phyloP scores from a whole-genome alignment of 2,329 filamentous ascomycete species.

The Fusarium xylarioides region DNA sequence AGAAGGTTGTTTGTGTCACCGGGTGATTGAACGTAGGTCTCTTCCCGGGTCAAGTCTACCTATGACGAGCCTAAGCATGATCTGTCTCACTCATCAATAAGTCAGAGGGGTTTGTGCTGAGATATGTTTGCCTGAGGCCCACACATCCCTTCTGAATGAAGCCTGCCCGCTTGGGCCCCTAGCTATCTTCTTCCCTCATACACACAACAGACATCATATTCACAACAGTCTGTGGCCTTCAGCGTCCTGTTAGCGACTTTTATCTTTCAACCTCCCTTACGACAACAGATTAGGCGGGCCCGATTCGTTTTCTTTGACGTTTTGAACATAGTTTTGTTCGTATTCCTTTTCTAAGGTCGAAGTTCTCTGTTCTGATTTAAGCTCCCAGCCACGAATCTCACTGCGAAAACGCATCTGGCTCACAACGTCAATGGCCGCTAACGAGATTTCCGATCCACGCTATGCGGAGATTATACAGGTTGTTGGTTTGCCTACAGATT shows the following conservation, averaged over 20 bases:
- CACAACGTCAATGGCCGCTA: not conserved
- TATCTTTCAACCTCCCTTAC: rapidly evolving
- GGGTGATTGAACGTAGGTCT: rapidly evolving
- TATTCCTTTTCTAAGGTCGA: not conserved
- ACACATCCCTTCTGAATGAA: not conserved
- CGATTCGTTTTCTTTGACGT: not conserved
- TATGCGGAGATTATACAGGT: not conserved
- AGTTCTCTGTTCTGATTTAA: not conserved
- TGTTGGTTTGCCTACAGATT: not conserved
- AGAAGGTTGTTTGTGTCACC: not conserved
- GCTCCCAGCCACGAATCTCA: not conserved
- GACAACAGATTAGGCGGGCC: not conserved
- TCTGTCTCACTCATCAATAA: not conserved
- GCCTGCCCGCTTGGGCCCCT: not conserved
- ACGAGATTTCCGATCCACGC: not conserved
- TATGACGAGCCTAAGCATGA: not conserved
- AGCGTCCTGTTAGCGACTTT: not conserved
- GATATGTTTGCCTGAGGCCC: not conserved
- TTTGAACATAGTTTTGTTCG: not conserved
- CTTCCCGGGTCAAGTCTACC: not conserved
- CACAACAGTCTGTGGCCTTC: not conserved
- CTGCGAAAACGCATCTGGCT: not conserved
- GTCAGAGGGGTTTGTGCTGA: not conserved
- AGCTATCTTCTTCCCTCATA: not conserved
- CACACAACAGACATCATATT: not conserved